Evolutionary conservation across 331 rosid species (phyloP).

Genomic region (Malus hybrid): DNA sequence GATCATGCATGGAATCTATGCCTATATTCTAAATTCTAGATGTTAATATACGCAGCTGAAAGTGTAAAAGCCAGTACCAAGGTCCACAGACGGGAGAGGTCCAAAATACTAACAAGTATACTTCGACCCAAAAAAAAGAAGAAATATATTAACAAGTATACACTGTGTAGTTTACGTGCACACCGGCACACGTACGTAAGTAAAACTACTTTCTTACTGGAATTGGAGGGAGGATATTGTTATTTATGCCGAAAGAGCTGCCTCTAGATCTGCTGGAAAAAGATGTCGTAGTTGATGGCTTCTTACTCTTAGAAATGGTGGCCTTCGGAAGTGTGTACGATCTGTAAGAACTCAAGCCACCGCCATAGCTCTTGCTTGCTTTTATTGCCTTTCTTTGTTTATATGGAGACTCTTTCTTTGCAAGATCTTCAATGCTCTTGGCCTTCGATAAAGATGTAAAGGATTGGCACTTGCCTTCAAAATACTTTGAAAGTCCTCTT

Average conservation of each 20-base stretch:
- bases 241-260: constrained; percentile 4
- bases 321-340: constrained; percentile 31
- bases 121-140: not conserved
- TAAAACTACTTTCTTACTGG: constrained; percentile 13
- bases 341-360: constrained; percentile 31
- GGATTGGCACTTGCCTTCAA: constrained; percentile 43
- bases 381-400: constrained; percentile 21
- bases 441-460: constrained; percentile 42
- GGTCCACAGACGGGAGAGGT: no score
- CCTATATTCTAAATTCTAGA: no score
- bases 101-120: not conserved
- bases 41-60: no score
- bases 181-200: not conserved
- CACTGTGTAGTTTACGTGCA: not conserved
- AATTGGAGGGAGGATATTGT: constrained; percentile 14
- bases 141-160: not conserved
- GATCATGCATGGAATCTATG: no score
- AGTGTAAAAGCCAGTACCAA: no score
- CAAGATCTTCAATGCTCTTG: constrained; percentile 37
- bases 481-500: constrained; percentile 50
- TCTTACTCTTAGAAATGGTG: constrained; percentile 28
- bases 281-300: constrained; percentile 8
- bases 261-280: constrained; percentile 9
- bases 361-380: constrained; percentile 43
- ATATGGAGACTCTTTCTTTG: constrained; percentile 33